Percentiles rank a stretch among this genome's conserved stretches.
phyloP scores from a whole-genome alignment of 2,329 filamentous ascomycete genomes.

The Diplocarpon rosae region DNA sequence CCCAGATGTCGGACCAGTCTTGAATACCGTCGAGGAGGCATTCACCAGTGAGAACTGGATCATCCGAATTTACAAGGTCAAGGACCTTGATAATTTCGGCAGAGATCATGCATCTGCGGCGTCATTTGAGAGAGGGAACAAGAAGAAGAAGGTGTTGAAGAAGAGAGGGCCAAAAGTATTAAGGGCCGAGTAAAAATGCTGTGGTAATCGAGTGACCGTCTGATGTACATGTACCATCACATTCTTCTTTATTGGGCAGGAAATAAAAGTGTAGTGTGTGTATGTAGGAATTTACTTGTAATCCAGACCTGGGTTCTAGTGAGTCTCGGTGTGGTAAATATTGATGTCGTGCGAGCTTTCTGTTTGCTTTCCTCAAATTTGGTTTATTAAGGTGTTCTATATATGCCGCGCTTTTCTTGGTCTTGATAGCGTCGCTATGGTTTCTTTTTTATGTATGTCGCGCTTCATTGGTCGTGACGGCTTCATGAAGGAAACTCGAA shows the following conservation, averaged over 20 bases:
- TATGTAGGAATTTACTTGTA: constrained; percentile 24
- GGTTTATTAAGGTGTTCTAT: too few relatives aligned
- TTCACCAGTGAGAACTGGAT: constrained; percentile 99
- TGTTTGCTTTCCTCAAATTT: not conserved
- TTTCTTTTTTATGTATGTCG: too few relatives aligned
- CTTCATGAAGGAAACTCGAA: too few relatives aligned
- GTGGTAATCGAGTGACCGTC: constrained; percentile 7
- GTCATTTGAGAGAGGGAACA: constrained; percentile 67
- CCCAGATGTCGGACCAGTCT: constrained; percentile 73
- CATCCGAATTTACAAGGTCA: constrained; percentile 99
- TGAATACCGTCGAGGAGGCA: constrained; percentile 87
- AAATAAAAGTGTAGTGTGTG: constrained; percentile 16
- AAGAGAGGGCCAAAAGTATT: constrained; percentile 61
- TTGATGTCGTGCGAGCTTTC: not conserved
- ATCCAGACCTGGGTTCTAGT: constrained; percentile 14
- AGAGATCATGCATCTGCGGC: constrained; percentile 66
- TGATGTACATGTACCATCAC: constrained; percentile 21
- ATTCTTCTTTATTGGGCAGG: constrained; percentile 10
- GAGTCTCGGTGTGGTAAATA: not conserved
- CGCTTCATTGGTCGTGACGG: too few relatives aligned
- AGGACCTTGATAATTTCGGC: constrained; percentile 92
- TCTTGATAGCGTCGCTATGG: too few relatives aligned
- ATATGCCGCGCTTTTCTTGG: too few relatives aligned
- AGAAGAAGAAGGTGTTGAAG: constrained; percentile 70
- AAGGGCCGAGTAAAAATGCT: constrained; percentile 51